phyloP scores from a whole-genome alignment of 129 eudicot genomes.

The Ambrosia artemisiifolia region DNA sequence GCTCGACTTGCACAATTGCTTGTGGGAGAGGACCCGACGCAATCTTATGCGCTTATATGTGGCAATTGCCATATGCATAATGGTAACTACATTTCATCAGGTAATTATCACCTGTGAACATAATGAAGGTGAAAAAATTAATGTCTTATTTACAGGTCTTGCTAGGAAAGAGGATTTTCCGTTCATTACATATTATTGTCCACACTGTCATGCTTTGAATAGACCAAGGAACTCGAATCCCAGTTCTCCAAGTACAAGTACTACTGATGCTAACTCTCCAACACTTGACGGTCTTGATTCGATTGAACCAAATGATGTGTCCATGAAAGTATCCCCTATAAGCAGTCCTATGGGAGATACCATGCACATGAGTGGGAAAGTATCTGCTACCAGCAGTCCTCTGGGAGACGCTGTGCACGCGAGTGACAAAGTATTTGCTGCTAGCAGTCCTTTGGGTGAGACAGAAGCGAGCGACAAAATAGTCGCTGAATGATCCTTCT shows the following conservation, averaged over 20 bases:
- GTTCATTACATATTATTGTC: conserved; percentile 78
- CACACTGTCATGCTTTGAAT: conserved; percentile 82
- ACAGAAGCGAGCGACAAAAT: conserved; percentile 15
- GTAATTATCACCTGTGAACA: background rate
- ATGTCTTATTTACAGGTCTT: conserved; percentile 53
- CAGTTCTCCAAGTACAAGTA: conserved; percentile 30
- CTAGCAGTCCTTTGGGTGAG: conserved; percentile 20
- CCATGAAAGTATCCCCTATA: conserved; percentile 17
- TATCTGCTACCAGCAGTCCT: conserved; percentile 12
- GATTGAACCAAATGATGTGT: conserved; percentile 12
- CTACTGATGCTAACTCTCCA: conserved; percentile 28
- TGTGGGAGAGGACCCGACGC: conserved; percentile 95
- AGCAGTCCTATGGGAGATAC: conserved; percentile 5
- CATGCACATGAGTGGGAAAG: conserved; percentile 7
- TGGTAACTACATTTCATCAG: conserved; percentile 44
- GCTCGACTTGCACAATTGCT: conserved; percentile 88
- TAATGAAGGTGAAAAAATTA: conserved; percentile 6
- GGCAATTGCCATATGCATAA: conserved; percentile 97
- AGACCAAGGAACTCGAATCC: conserved; percentile 52
- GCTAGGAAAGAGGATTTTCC: conserved; percentile 94
- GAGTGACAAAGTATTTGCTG: conserved; percentile 12
- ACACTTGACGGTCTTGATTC: conserved; percentile 9
- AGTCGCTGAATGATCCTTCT: background rate
- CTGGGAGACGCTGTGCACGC: background rate
- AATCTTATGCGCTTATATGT: conserved; percentile 88